Conservation (phyloP, 768 basidiomycete genomes). For the Tylopilus felleus region DNA sequence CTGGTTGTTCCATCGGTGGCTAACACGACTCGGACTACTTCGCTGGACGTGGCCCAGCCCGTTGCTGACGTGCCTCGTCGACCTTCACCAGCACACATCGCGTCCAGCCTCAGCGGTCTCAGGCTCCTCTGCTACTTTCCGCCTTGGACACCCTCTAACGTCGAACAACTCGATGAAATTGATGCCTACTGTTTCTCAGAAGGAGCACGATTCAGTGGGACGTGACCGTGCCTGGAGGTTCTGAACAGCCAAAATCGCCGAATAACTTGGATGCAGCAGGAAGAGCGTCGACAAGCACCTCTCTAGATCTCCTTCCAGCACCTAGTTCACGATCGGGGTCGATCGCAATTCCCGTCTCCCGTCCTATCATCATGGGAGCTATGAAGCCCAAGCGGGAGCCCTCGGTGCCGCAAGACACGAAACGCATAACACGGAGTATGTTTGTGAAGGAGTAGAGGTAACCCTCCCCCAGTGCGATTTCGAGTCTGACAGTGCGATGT, state of each 20-base stretch:
- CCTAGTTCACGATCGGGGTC: background rate
- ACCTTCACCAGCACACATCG: background rate
- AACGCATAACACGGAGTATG: conserved; percentile 28
- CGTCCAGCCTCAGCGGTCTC: background rate
- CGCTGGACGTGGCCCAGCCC: background rate
- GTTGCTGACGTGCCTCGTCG: background rate
- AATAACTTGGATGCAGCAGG: background rate
- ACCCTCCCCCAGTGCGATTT: background rate
- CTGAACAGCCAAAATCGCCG: background rate
- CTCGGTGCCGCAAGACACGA: conserved; percentile 7
- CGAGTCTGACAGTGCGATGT: conserved; percentile 5
- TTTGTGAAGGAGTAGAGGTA: conserved; percentile 25
- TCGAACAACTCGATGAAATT: background rate
- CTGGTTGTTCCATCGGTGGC: background rate
- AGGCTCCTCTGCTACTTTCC: background rate
- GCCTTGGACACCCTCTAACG: background rate
- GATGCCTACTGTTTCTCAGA: conserved; percentile 2
- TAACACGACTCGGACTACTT: conserved; percentile 6
- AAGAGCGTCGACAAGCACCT: background rate
- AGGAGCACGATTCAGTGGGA: background rate
- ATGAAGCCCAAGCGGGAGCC: conserved; percentile 20
- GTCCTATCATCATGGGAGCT: conserved; percentile 1
- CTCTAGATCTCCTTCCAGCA: background rate
- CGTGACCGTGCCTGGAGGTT: background rate
- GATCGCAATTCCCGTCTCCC: background rate